A percentile compares a stretch with the other conserved stretches of the same genome.
Conservation (phyloP, 257 asterid genomes). For the Jasminum sambac region DNA sequence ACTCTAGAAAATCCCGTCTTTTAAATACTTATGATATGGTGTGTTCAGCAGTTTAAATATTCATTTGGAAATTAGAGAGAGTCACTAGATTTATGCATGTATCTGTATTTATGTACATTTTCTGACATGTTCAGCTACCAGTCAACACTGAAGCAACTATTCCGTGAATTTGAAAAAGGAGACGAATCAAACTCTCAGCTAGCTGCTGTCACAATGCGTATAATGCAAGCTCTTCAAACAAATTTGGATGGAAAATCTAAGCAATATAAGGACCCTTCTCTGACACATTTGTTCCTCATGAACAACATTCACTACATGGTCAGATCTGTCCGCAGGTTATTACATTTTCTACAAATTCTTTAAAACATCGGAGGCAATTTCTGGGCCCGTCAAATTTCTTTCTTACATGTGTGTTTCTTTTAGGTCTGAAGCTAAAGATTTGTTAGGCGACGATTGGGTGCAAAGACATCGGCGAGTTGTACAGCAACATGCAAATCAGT, state of each 20-base stretch:
- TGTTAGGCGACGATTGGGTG: conserved; percentile 99
- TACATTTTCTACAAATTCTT: conserved; percentile 21
- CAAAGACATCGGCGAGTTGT: conserved; percentile 96
- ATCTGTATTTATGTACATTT: conserved; percentile 2
- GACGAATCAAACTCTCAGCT: conserved; percentile 82
- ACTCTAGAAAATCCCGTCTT: conserved; percentile 18
- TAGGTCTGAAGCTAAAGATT: conserved; percentile 98
- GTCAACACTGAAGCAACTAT: conserved; percentile 91
- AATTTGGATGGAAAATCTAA: conserved; percentile 98
- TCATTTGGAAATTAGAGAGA: too few species aligned
- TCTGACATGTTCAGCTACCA: conserved; percentile 65
- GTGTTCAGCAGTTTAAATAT: too few species aligned
- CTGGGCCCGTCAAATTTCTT: conserved; percentile 14
- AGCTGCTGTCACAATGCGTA: conserved; percentile 92
- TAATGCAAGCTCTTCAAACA: conserved; percentile 98
- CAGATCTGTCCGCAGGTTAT: conserved; percentile 97
- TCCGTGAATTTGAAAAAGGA: conserved; percentile 76
- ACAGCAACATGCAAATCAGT: conserved; percentile 96
- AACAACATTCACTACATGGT: conserved; percentile 98
- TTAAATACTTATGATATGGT: not conserved
- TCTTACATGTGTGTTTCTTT: conserved; percentile 30
- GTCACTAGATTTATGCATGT: not conserved
- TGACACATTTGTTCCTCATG: conserved; percentile 92
- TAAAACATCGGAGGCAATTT: conserved; percentile 4
- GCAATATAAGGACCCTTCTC: conserved; percentile 84